Base-by-base conservation (phyloP, 2,329 filamentous ascomycete species). In the Gnomoniopsis sp. region DNA sequence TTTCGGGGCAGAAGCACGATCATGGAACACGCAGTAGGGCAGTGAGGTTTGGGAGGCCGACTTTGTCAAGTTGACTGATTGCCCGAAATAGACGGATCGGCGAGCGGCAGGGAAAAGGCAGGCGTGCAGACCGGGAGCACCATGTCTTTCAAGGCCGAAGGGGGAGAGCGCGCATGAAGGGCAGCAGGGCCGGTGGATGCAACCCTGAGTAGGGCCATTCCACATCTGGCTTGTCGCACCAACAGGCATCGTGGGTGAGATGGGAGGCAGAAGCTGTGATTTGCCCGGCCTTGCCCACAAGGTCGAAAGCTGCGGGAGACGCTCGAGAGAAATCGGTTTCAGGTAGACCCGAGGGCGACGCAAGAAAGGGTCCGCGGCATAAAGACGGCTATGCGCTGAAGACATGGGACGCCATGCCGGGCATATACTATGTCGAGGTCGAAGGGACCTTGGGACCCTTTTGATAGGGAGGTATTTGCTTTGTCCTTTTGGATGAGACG, bases 151-250 rank as follows among this genome's bases (percentile, higher is more conserved):
- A 3, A 41, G n/a, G n/a, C n/a, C n/a, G n/a, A n/a, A n/a, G n/a
- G n/a, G n/a, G n/a, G 38, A 6, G n/a, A 15, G 38, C 4, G 12
- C 12, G 38, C 38, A 41, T 41, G 38, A 41, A 41, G 12, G 8
- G 8, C 34, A 38, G 8, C 8, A 15, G 15, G 8, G 12, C 14
- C 12, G 14, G 38, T 41, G n/a, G 38, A 41, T n/a, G 38, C 38
- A 41, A 66, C 57, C 63, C 26, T 26, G 3, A 23, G 6, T 7
- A n/a, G 21, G 46, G 15, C 23, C 14, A 10, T 22, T 15, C 38
- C 38, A 41, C n/a, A 41, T 41, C 38, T 41, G 38, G 38, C 38
- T 15, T 41, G 38, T 41, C 38, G 38, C 38, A 41, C 38, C 38
- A 44, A 26, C 23, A 51, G 26, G 17, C 19, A 11, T 3, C 19